Percentiles rank a stretch among this genome's conserved stretches.
Conservation (phyloP, 768 basidiomycete species). For the Lactifluus volemus region DNA sequence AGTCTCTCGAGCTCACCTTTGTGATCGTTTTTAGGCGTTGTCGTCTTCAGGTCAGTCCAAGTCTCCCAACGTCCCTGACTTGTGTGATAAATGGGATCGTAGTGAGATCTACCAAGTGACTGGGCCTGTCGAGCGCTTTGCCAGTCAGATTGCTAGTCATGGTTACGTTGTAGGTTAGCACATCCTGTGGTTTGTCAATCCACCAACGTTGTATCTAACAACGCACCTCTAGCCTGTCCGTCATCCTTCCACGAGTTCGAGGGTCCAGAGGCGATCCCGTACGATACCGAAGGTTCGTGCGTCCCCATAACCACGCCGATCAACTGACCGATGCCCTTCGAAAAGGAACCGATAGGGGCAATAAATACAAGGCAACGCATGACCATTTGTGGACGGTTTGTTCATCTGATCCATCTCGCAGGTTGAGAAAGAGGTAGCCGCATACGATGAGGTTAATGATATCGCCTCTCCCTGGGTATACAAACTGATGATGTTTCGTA, state of each 20-base stretch:
- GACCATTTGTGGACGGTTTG: not conserved
- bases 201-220: not conserved
- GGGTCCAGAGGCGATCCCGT: conserved; percentile 80
- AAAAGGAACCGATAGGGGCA: conserved; percentile 81
- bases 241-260: conserved; percentile 91
- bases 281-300: conserved; percentile 67
- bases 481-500: not conserved
- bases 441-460: conserved; percentile 70
- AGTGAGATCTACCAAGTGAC: conserved; percentile 96
- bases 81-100: not conserved
- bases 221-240: conserved; percentile 50
- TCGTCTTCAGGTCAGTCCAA: conserved; percentile 63
- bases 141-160: conserved; percentile 79
- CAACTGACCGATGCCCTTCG: not conserved
- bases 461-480: not conserved
- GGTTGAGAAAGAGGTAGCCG: conserved; percentile 82
- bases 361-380: conserved; percentile 67
- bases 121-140: conserved; percentile 93
- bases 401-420: conserved; percentile 25
- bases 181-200: not conserved
- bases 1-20: not conserved
- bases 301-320: not conserved
- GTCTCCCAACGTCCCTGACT: not conserved
- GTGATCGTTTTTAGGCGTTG: conserved; percentile 45
- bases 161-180: conserved; percentile 72